Percentiles rank a stretch among this genome's conserved stretches.
Evolutionary conservation across 75 land plant genomes (phyloP).

Genomic region (Picea sitchensis): DNA sequence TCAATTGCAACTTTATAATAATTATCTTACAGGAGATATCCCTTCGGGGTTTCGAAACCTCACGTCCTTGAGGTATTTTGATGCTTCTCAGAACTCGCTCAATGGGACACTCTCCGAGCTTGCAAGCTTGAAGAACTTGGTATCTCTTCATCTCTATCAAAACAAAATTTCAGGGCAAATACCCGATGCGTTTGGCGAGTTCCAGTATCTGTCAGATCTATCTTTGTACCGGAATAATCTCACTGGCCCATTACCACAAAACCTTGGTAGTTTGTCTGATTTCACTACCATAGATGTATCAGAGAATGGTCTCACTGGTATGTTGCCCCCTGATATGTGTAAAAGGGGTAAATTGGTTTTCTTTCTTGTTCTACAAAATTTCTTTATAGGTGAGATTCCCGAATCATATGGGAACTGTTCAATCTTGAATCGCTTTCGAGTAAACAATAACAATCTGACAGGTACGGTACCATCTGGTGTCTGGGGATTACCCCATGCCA

Average conservation of each 20-base stretch:
- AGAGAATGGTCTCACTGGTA: no score
- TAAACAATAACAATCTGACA: constrained; percentile 22
- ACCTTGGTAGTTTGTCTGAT: no score
- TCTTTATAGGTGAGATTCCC: constrained; percentile 40
- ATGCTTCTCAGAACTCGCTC: neutral
- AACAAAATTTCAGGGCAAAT: no score
- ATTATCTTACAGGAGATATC: constrained; percentile 38
- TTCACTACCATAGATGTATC: constrained; percentile 24
- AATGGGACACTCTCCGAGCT: neutral
- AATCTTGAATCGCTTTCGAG: constrained; percentile 25
- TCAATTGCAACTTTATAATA: constrained; percentile 49
- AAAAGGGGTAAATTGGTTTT: constrained; percentile 35
- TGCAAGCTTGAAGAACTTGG: no score
- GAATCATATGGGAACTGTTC: constrained; percentile 30
- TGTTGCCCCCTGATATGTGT: constrained; percentile 10
- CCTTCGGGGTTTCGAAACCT: constrained; percentile 56
- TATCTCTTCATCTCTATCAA: neutral
- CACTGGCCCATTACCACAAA: no score
- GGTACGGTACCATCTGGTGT: constrained; percentile 39
- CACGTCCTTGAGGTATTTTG: constrained; percentile 26
- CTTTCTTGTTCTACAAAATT: constrained; percentile 33
- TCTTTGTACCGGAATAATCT: no score
- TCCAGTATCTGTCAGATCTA: neutral
- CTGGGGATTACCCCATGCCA: constrained; percentile 69
- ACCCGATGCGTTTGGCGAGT: no score